A percentile compares a stretch with the other conserved stretches of the same genome.
Conservation (phyloP, 441 rosid genomes). For the Dalechampia spathulata region DNA sequence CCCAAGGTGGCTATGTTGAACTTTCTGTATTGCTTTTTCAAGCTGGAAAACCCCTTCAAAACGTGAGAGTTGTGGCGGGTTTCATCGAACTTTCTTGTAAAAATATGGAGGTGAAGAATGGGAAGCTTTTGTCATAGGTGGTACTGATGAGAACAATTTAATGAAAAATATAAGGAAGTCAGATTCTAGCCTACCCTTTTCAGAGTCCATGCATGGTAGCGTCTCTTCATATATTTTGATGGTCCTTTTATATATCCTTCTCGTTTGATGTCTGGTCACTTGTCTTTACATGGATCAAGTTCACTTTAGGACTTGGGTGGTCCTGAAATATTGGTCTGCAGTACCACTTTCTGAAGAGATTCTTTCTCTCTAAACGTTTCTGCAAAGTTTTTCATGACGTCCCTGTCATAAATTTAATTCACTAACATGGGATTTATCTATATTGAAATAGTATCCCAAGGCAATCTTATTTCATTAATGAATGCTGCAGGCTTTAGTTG, state of each 20-base stretch:
- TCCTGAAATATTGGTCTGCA: slow-evolving; percentile 19
- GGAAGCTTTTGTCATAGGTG: not conserved
- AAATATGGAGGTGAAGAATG: not conserved
- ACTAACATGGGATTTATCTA: slow-evolving; percentile 9
- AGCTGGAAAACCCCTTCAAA: too few species aligned
- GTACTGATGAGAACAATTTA: not conserved
- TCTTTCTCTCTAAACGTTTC: slow-evolving; percentile 13
- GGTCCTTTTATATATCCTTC: slow-evolving; percentile 20
- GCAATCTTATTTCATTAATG: slow-evolving; percentile 4
- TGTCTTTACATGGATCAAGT: slow-evolving; percentile 10
- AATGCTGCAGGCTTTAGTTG: not conserved
- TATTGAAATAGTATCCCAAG: slow-evolving; percentile 1
- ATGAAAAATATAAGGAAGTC: not conserved
- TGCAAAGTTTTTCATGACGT: slow-evolving; percentile 13
- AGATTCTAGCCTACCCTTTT: slow-evolving; percentile 1
- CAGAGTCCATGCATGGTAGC: slow-evolving; percentile 8
- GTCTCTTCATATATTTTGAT: slow-evolving; percentile 12
- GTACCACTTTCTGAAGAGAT: slow-evolving; percentile 18
- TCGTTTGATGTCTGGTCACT: slow-evolving; percentile 20
- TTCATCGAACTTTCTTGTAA: not conserved
- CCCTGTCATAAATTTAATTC: slow-evolving; percentile 12
- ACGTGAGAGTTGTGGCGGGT: not conserved
- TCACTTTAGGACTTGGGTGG: slow-evolving; percentile 24
- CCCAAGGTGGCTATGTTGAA: not conserved
- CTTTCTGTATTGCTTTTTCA: not conserved